Evolutionary conservation across 139 green algal species (phyloP).

Genomic region (Edaphochlamys debaryana): DNA sequence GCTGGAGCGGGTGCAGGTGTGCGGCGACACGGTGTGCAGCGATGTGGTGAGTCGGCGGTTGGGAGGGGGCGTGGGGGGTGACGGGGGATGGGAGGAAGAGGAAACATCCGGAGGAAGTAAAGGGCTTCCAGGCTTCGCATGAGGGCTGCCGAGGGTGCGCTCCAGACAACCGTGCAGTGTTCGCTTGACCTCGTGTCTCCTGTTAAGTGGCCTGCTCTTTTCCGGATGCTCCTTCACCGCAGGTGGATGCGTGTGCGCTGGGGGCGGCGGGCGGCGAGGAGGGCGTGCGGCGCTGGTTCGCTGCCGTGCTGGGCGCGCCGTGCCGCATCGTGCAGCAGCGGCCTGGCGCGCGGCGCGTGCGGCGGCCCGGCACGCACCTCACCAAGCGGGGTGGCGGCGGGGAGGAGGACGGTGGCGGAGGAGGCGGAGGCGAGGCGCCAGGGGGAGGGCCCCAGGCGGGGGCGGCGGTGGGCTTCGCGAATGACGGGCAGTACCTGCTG

Average conservation of each 20-base stretch:
- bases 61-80: neutral
- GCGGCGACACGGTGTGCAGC: constrained; percentile 59
- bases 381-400: neutral
- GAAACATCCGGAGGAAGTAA: too few species aligned
- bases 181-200: too few species aligned
- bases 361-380: constrained; percentile 8
- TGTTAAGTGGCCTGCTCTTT: too few species aligned
- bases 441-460: neutral
- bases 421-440: neutral
- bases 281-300: constrained; percentile 69
- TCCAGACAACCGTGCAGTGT: too few species aligned
- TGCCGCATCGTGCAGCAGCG: constrained; percentile 78
- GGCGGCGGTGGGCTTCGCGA: constrained; percentile 76
- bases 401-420: neutral
- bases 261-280: neutral
- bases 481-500: constrained; percentile 80
- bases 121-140: too few species aligned
- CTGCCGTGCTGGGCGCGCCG: constrained; percentile 65
- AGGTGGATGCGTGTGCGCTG: constrained; percentile 12
- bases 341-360: constrained; percentile 20
- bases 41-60: constrained; percentile 17
- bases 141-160: too few species aligned
- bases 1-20: constrained; percentile 54
- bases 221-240: too few species aligned
- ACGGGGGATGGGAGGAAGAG: too few species aligned